A percentile compares a stretch with the other conserved stretches of the same genome.
phyloP scores from a whole-genome alignment of 2,329 filamentous ascomycete genomes.

The Paecilomyces variotii region DNA sequence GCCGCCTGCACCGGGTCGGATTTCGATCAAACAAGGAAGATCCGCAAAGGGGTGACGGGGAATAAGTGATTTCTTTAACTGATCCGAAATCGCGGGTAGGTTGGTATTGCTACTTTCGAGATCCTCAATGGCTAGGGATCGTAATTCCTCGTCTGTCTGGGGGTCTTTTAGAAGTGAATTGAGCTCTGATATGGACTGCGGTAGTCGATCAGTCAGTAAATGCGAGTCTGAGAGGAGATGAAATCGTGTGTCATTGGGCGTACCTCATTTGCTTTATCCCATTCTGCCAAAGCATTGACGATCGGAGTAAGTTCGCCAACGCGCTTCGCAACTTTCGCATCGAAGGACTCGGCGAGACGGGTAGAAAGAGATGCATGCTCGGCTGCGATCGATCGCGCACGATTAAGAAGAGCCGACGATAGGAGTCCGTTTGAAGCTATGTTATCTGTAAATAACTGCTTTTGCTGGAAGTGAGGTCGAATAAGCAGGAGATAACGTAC shows the following conservation, averaged over 20 bases:
- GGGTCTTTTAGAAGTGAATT: constrained; percentile 66
- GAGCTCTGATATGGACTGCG: constrained; percentile 57
- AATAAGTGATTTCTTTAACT: constrained; percentile 69
- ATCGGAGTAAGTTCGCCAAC: constrained; percentile 48
- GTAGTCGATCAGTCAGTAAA: constrained; percentile 3
- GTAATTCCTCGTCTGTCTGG: constrained; percentile 51
- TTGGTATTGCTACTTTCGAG: constrained; percentile 56
- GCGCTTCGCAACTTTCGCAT: constrained; percentile 49
- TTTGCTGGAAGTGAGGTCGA: not conserved
- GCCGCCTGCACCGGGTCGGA: constrained; percentile 84
- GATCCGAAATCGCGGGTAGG: constrained; percentile 56
- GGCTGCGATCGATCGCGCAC: constrained; percentile 47
- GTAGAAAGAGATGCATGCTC: constrained; percentile 49
- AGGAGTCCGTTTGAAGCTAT: constrained; percentile 27
- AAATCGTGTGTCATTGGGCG: constrained; percentile 7
- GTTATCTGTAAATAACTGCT: constrained; percentile 7
- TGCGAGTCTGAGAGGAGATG: constrained; percentile 1
- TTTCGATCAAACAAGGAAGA: constrained; percentile 83
- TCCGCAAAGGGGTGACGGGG: constrained; percentile 84
- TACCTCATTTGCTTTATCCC: constrained; percentile 52
- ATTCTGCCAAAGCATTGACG: constrained; percentile 46
- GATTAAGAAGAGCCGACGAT: constrained; percentile 47
- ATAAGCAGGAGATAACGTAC: constrained; percentile 13
- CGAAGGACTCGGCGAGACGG: constrained; percentile 47
- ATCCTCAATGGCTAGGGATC: constrained; percentile 57